A percentile compares a stretch with the other conserved stretches of the same genome.
Conservation (phyloP, 208 protist species). For the Leishmania turanica region DNA sequence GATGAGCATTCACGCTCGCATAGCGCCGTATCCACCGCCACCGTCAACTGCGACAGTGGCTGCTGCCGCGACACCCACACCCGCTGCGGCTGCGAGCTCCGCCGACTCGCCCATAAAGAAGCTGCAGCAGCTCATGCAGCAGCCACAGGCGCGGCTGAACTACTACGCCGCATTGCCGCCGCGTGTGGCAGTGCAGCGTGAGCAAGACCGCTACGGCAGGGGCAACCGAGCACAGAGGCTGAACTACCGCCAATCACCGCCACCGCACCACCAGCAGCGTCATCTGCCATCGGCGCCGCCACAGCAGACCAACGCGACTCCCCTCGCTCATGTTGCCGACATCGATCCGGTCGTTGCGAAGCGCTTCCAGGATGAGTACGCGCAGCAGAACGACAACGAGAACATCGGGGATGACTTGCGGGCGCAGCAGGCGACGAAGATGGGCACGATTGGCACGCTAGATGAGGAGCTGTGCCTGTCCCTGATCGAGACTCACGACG, state of each 20-base stretch:
- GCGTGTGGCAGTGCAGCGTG: neutral
- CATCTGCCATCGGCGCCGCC: neutral
- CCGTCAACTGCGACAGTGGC: neutral
- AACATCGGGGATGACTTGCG: slow-evolving; percentile 36
- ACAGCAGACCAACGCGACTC: neutral
- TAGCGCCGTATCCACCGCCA: neutral
- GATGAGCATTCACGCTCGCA: slow-evolving; percentile 13
- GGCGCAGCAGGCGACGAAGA: slow-evolving; percentile 31
- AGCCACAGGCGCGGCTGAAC: neutral
- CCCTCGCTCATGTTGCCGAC: slow-evolving; percentile 3
- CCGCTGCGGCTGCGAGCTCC: neutral
- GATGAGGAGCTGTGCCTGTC: slow-evolving; percentile 53
- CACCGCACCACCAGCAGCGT: neutral
- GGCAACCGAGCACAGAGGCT: neutral
- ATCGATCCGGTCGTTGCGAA: slow-evolving; percentile 34
- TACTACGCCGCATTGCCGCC: neutral
- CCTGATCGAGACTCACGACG: slow-evolving; percentile 76
- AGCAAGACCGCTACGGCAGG: slow-evolving; percentile 18
- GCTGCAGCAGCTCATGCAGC: neutral
- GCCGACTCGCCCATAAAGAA: neutral
- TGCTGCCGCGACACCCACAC: neutral
- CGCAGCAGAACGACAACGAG: slow-evolving; percentile 48
- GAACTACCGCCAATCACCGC: neutral
- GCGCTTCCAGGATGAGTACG: slow-evolving; percentile 65
- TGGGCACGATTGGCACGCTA: slow-evolving; percentile 52